A percentile compares a stretch with the other conserved stretches of the same genome.
Conservation (phyloP, 495 filamentous ascomycete genomes). For the Venustampulla echinocandica region DNA sequence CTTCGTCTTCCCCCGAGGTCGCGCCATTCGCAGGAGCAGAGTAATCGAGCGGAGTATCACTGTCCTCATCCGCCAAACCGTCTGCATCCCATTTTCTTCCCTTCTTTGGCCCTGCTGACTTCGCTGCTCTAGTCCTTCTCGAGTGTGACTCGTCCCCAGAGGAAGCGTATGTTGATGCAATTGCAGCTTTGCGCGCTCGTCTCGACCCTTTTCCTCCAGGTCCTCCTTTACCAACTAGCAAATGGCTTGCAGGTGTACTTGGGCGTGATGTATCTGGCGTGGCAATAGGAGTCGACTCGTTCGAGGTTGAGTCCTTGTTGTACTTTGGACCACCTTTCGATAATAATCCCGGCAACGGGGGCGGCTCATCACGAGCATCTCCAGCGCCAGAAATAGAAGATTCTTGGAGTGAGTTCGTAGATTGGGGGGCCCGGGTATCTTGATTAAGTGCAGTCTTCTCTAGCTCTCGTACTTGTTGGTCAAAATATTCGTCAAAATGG, state of each 20-base stretch:
- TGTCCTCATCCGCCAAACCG: slow-evolving; percentile 79
- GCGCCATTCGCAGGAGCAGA: slow-evolving; percentile 54
- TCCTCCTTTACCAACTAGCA: slow-evolving; percentile 63
- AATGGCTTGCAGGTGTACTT: slow-evolving; percentile 56
- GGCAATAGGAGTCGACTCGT: slow-evolving; percentile 54
- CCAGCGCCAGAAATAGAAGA: slow-evolving; percentile 33
- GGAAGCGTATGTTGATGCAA: slow-evolving; percentile 57
- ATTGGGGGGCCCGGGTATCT: slow-evolving; percentile 24
- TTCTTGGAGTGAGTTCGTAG: slow-evolving; percentile 36
- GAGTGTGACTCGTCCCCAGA: slow-evolving; percentile 74
- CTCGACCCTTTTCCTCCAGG: slow-evolving; percentile 69
- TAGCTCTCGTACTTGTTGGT: slow-evolving; percentile 80
- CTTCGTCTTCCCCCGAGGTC: slow-evolving; percentile 38
- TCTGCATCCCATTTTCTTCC: slow-evolving; percentile 86
- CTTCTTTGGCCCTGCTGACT: slow-evolving; percentile 61
- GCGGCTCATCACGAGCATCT: slow-evolving; percentile 33
- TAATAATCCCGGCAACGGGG: slow-evolving; percentile 34
- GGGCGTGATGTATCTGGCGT: slow-evolving; percentile 77
- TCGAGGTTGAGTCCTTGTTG: slow-evolving; percentile 37
- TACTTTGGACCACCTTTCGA: slow-evolving; percentile 34
- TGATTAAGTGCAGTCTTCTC: slow-evolving; percentile 42
- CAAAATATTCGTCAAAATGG: slow-evolving; percentile 88
- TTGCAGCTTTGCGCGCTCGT: slow-evolving; percentile 68
- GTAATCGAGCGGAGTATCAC: slow-evolving; percentile 76
- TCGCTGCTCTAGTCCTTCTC: slow-evolving; percentile 32